Evolutionary conservation across 192 early-diverging fungal species (phyloP).

Genomic region (Podila minutissima): DNA sequence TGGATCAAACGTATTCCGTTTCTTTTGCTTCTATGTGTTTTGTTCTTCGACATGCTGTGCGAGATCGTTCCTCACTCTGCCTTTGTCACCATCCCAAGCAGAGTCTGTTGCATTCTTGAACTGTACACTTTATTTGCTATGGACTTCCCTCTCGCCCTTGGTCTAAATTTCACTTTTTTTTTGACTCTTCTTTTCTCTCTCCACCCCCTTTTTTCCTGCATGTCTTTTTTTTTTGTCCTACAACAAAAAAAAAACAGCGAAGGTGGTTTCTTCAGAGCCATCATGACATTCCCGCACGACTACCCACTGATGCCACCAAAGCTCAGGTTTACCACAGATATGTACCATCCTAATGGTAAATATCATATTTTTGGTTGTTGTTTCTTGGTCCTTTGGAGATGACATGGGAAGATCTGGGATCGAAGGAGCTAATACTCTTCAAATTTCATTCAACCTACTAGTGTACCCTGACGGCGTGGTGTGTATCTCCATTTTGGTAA

Average conservation of each 20-base stretch:
- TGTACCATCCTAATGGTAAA: slow-evolving; percentile 94
- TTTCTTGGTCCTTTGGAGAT: background rate
- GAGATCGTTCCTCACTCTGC: background rate
- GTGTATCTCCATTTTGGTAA: slow-evolving; percentile 96
- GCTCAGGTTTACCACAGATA: slow-evolving; percentile 84
- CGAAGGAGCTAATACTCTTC: too few relatives aligned
- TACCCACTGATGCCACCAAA: slow-evolving; percentile 93
- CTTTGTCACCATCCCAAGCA: background rate
- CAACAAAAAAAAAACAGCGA: slow-evolving; percentile 63
- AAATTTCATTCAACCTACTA: slow-evolving; percentile 12
- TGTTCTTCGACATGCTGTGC: background rate
- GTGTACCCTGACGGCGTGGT: slow-evolving; percentile 91
- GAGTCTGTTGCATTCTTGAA: too few relatives aligned
- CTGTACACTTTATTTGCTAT: too few relatives aligned
- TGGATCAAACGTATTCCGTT: slow-evolving; percentile 1
- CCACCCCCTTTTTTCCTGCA: too few relatives aligned
- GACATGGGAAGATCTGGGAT: background rate
- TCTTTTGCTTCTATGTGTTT: background rate
- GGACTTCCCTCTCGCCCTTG: too few relatives aligned
- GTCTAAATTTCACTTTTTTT: too few relatives aligned
- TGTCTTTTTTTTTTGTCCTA: too few relatives aligned
- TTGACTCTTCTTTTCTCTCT: slow-evolving; percentile 5
- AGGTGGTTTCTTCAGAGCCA: slow-evolving; percentile 94
- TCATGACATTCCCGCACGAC: slow-evolving; percentile 71
- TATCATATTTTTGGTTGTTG: background rate